phyloP scores from a whole-genome alignment of 2,329 filamentous ascomycete species.

The Diaporthe citri region DNA sequence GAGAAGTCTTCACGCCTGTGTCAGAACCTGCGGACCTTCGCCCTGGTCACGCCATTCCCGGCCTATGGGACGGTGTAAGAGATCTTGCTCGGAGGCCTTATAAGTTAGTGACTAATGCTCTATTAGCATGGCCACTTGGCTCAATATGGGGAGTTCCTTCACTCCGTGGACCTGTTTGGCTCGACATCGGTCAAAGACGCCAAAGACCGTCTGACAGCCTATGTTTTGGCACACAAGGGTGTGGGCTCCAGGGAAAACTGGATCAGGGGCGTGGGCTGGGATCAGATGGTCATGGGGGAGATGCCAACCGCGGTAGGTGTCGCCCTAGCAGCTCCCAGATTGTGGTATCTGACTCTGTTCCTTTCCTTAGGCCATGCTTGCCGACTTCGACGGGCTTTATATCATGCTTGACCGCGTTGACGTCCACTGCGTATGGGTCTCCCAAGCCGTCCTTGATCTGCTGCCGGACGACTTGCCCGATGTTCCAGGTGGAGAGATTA shows the following conservation, averaged over 20 bases:
- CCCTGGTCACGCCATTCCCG: slow-evolving; percentile 71
- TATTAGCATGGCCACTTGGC: slow-evolving; percentile 71
- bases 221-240: slow-evolving; percentile 62
- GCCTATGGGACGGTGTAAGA: slow-evolving; percentile 72
- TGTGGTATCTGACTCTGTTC: background rate
- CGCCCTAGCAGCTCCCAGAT: background rate
- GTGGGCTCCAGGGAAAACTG: slow-evolving; percentile 69
- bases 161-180: slow-evolving; percentile 75
- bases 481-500: slow-evolving; percentile 73
- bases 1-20: slow-evolving; percentile 55
- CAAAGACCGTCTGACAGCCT: slow-evolving; percentile 62
- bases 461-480: slow-evolving; percentile 66
- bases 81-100: background rate
- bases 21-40: slow-evolving; percentile 47
- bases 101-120: background rate
- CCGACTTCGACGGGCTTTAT: slow-evolving; percentile 67
- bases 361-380: slow-evolving; percentile 62
- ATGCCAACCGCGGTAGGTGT: slow-evolving; percentile 74
- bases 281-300: slow-evolving; percentile 73
- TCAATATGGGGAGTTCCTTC: slow-evolving; percentile 74
- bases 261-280: slow-evolving; percentile 78
- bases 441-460: slow-evolving; percentile 71
- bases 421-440: slow-evolving; percentile 79
- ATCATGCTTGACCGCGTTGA: slow-evolving; percentile 79
- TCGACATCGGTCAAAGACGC: slow-evolving; percentile 68